A percentile compares a stretch with the other conserved stretches of the same genome.
These are phyloP conservation scores for Colletotrichum abscissum DNA, from an alignment of 2,329 filamentous ascomycete genomes.

Conservation along the genomic window DNA sequence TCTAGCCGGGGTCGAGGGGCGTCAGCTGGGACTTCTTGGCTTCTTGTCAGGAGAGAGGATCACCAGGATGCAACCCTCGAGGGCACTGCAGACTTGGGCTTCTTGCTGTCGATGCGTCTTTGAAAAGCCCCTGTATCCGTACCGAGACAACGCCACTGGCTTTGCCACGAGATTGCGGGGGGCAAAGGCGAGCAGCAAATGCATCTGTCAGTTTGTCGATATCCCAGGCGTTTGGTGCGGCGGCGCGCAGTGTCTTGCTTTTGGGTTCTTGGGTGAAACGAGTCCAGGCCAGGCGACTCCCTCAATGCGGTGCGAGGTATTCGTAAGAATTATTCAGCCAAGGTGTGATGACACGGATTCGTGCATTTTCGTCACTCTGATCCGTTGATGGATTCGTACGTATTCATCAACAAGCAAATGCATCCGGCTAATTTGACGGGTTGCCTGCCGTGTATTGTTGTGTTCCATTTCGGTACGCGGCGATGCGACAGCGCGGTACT, in stretches of 20 bases:
- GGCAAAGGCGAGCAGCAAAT: conserved; percentile 3
- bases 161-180: conserved; percentile 16
- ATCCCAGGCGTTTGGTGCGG: background rate
- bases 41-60: conserved; percentile 19
- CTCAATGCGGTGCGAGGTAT: background rate
- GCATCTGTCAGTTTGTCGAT: background rate
- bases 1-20: background rate
- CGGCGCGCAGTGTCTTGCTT: background rate
- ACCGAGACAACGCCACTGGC: conserved; percentile 19
- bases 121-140: background rate
- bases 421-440: conserved; percentile 4
- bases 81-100: background rate
- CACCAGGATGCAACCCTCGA: conserved; percentile 7
- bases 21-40: conserved; percentile 17
- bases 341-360: background rate
- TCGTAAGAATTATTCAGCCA: background rate
- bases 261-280: background rate
- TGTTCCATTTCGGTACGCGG: conserved; percentile 21
- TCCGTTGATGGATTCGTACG: background rate
- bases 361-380: background rate
- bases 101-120: background rate
- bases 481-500: conserved; percentile 28
- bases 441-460: background rate
- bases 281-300: background rate
- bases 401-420: background rate